Evolutionary conservation across 140 eudicot genomes (phyloP), one percentile per base, ranked within the genome.

Genomic region (Senecio squalidus): DNA sequence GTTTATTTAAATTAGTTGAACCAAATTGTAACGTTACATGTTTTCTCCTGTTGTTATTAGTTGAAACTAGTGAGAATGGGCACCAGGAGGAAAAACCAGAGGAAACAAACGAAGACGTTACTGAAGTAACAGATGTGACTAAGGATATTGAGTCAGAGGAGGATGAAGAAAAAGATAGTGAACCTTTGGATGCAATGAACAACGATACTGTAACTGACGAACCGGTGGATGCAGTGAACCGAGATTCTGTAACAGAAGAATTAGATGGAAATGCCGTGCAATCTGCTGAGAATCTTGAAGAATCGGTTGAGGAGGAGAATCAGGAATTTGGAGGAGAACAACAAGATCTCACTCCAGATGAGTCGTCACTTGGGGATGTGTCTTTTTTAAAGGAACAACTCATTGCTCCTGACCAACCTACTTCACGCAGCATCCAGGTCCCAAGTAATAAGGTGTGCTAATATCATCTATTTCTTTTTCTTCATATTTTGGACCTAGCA

Each of bases 401-500:
- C 39, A 60, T 50, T 1, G 77, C 75, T 18, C 68, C 47, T 24
- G 70, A 52, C 30, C 70, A 73, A 60, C 64, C 77, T 18, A 58
- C 70, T 7, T 60, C 98, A 15, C 76, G 88, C 23, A 86, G 74
- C 66, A 82, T 91, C 78, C 92, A 91, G 61, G 89, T 91, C 53
- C 96, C 98, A 16, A 81, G 78, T 73, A 82, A 81, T 22, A 91
- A 84, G 96, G 98, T 86, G 47, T 76, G 69, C 62, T 14, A 11
- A 18, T 16, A 38, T 34, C 18, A 25, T 34, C 31, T 45, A 15
- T 21, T 44, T 13, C 14, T 11, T 29, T 4, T n/a, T n/a, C n/a
- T n/a, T n/a, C n/a, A 44, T n/a, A 29, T 11, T 29, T 3, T 41
- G 53, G 33, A 10, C 20, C 18, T n/a, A n/a, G n/a, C n/a, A n/a